These are phyloP conservation scores for Phyllosticta citribraziliensis DNA, from an alignment of 2,329 filamentous ascomycete species.

Conservation along the genomic window DNA sequence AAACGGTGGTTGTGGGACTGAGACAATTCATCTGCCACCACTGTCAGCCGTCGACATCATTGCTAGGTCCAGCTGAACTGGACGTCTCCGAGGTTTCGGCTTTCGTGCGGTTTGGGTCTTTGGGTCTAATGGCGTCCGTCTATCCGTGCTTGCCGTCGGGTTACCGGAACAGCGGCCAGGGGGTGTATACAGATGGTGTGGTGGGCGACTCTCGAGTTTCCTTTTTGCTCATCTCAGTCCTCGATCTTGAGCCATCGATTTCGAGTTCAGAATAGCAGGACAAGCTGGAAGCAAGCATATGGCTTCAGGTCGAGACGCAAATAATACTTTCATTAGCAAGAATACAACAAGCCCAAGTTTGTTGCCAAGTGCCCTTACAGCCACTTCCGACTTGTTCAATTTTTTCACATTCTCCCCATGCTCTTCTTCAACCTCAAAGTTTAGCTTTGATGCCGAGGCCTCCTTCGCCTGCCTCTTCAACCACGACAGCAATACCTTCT, in stretches of 20 bases:
- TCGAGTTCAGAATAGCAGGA: neutral
- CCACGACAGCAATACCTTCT: conserved; percentile 25
- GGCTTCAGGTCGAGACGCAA: neutral
- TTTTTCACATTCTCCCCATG: neutral
- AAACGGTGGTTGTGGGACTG: neutral
- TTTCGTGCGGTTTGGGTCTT: neutral
- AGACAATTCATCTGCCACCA: neutral
- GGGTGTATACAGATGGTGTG: neutral
- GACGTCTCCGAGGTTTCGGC: neutral
- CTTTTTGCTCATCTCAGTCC: neutral
- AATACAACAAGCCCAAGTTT: neutral
- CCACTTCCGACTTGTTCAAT: neutral
- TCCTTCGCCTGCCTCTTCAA: conserved; percentile 18
- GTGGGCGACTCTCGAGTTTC: neutral
- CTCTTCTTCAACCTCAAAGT: neutral
- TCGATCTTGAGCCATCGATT: neutral
- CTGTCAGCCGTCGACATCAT: neutral
- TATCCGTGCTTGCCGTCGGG: neutral
- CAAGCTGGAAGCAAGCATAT: neutral
- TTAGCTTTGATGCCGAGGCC: neutral
- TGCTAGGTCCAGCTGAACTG: neutral
- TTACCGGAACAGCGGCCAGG: neutral
- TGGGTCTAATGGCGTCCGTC: neutral
- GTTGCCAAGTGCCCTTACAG: neutral
- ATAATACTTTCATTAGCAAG: neutral